Evolutionary conservation across 805 yeast species (phyloP).

Genomic region (Naumovozyma baii): DNA sequence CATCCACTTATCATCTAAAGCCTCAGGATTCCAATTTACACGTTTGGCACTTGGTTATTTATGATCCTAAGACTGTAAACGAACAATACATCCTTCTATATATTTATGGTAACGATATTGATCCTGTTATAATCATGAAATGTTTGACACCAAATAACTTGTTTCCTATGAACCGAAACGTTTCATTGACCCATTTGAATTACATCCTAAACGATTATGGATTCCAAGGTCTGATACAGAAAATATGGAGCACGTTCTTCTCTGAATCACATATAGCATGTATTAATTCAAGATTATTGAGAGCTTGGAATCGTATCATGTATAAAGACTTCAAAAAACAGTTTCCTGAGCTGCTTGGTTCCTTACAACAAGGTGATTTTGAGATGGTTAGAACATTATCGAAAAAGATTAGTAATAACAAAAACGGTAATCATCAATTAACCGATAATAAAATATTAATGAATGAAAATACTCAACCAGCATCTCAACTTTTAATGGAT

Average conservation of each 20-base stretch:
- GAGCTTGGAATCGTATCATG: conserved; percentile 27
- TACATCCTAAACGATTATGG: conserved; percentile 13
- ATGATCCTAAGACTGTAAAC: conserved; percentile 9
- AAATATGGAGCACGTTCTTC: conserved; percentile 15
- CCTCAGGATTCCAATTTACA: conserved; percentile 29
- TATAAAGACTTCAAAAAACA: conserved; percentile 18
- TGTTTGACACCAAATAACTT: conserved; percentile 24
- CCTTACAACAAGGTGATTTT: conserved; percentile 20
- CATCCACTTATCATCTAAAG: conserved; percentile 12
- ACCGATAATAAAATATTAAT: neutral
- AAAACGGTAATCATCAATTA: neutral
- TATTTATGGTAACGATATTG: conserved; percentile 14
- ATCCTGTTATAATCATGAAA: conserved; percentile 15
- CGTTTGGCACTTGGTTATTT: conserved; percentile 26
- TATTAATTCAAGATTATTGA: conserved; percentile 2
- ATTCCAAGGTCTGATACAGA: conserved; percentile 14
- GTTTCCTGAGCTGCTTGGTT: conserved; percentile 25
- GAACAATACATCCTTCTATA: conserved; percentile 22
- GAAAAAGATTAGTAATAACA: conserved; percentile 5
- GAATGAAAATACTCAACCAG: neutral
- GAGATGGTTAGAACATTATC: conserved; percentile 10
- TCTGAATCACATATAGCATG: neutral
- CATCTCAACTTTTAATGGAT: neutral
- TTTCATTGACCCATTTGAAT: conserved; percentile 20
- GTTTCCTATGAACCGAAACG: conserved; percentile 22